Conservation (phyloP, 179 eudicot genomes). For the Corrigiola litoralis region DNA sequence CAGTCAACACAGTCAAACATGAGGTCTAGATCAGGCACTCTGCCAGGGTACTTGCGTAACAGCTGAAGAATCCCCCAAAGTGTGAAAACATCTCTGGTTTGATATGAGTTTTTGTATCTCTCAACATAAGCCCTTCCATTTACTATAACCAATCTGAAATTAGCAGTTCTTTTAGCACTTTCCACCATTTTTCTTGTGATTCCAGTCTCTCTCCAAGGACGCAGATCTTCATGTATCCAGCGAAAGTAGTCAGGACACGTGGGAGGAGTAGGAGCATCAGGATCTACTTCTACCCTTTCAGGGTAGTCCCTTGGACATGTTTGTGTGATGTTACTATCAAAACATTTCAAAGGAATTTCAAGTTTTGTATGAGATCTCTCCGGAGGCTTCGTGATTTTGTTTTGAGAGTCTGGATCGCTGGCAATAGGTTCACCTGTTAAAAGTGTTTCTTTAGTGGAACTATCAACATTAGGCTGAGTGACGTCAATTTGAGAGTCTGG, state of each 20-base stretch:
- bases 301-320: slow-evolving; percentile 72
- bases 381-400: slow-evolving; percentile 13
- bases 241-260: slow-evolving; percentile 88
- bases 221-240: slow-evolving; percentile 82
- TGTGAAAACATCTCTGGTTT: slow-evolving; percentile 67
- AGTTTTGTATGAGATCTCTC: slow-evolving; percentile 26
- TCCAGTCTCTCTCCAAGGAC: slow-evolving; percentile 77
- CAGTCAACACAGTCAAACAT: slow-evolving; percentile 91
- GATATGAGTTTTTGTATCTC: slow-evolving; percentile 49
- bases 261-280: slow-evolving; percentile 33
- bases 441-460: slow-evolving; percentile 1
- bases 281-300: slow-evolving; percentile 25
- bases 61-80: slow-evolving; percentile 86
- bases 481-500: slow-evolving; percentile 7
- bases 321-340: slow-evolving; percentile 32
- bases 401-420: slow-evolving; percentile 8
- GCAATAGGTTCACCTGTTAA: no score
- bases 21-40: slow-evolving; percentile 80
- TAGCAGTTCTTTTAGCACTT: slow-evolving; percentile 54
- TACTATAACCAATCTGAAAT: slow-evolving; percentile 59
- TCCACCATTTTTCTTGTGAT: slow-evolving; percentile 59
- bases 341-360: slow-evolving; percentile 55
- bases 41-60: slow-evolving; percentile 78
- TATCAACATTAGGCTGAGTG: slow-evolving; percentile 6
- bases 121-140: slow-evolving; percentile 70